Base-by-base conservation (phyloP, 23 red algal species). In the Gracilaria caudata region DNA sequence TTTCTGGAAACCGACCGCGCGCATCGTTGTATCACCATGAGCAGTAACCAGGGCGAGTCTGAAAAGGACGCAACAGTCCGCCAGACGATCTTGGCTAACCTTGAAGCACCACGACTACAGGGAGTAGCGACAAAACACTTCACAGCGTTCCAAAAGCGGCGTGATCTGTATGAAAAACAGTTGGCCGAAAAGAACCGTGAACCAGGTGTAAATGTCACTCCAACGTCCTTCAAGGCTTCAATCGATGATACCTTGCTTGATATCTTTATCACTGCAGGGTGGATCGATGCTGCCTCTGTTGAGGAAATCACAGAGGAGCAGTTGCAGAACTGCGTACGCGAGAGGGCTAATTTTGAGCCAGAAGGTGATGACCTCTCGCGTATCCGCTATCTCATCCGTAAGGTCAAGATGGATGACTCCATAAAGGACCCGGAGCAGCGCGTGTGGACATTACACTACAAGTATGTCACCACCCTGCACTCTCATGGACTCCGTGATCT, bases 111-210 rank as follows among this genome's bases (percentile, higher is more conserved):
- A 72, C 29, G 63, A 25, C 63, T 85, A 0, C 5, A 68, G 21
- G 81, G 63, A 25, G 37, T 85, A 25, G 68, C 58, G 25, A 85
- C 81, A 13, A 39, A 73, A 72, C 56, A 84, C 58, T 86, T 86
- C 28, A 86, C 70, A 14, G 19, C 65, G 17, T 86, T 73, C 36
- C 43, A 49, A 16, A 86, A 40, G 82, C 28, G 51, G 30, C 7
- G 82, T 2, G 64, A 86, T 30, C 68, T 86, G 25, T 88, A 88
- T 29, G 84, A 88, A 30, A 88, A 88, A 40, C 84, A 88, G 49
- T n/a, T 88, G 8, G 51, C 7, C 0, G 84, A 88, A 47, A 88
- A 88, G 53, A 78, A 77, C 35, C 24, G 70, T 26, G 29, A 88
- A 33, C 84, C 58, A 30, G 73, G 73, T 23, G 44, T 45, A 51